A percentile compares a stretch with the other conserved stretches of the same genome.
Evolutionary conservation across 2,329 filamentous ascomycete genomes (phyloP).

Genomic region (Colletotrichum graminicola): DNA sequence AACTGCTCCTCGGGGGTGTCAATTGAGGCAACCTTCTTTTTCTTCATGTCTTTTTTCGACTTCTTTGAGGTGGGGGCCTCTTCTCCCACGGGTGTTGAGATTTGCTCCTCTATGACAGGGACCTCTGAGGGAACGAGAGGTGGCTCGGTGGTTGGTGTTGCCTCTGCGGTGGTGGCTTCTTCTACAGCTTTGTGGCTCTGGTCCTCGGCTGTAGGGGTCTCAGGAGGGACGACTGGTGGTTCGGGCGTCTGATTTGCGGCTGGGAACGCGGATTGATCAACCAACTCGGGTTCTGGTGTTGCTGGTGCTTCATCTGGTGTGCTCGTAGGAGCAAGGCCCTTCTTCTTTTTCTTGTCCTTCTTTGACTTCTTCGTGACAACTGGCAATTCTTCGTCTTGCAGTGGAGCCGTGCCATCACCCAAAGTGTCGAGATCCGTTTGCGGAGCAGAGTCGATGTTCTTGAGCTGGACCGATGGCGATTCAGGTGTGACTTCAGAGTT

Average conservation of each 20-base stretch:
- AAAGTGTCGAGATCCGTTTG: slow-evolving; percentile 21
- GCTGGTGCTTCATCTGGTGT: slow-evolving; percentile 4
- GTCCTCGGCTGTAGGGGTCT: not conserved
- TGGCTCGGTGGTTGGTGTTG: not conserved
- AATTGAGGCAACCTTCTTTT: slow-evolving; percentile 5
- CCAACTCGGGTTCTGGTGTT: not conserved
- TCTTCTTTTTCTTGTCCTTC: slow-evolving; percentile 50
- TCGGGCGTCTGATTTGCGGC: not conserved
- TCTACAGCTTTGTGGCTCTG: not conserved
- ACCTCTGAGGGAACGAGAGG: not conserved
- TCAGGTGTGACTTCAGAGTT: not conserved
- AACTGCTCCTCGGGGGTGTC: slow-evolving; percentile 7
- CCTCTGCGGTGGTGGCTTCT: not conserved
- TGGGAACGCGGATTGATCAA: not conserved
- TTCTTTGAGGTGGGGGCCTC: slow-evolving; percentile 12
- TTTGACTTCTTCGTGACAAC: slow-evolving; percentile 48
- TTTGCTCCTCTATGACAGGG: not conserved
- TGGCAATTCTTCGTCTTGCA: slow-evolving; percentile 43
- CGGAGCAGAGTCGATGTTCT: not conserved
- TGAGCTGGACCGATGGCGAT: not conserved
- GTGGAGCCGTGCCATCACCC: slow-evolving; percentile 40
- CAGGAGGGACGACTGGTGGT: not conserved
- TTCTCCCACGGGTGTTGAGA: not conserved
- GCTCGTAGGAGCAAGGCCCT: slow-evolving; percentile 19
- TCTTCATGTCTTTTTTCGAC: slow-evolving; percentile 45